Base-by-base conservation (phyloP, 2,329 filamentous ascomycete genomes). In the Venturia effusa region DNA sequence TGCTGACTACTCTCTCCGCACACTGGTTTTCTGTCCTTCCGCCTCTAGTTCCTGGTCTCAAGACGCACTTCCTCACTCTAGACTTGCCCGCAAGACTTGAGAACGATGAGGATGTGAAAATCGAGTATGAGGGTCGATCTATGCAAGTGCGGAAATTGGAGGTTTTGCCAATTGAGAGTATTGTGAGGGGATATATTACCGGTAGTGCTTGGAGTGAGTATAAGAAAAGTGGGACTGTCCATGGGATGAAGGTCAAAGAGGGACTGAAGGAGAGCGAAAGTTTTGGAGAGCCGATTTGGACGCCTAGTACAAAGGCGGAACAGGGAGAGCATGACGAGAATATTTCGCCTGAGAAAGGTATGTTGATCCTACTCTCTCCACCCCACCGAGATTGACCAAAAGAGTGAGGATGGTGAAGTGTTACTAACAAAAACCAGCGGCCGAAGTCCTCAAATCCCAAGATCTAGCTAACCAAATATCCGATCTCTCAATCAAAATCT, bases 121-220 rank as follows among this genome's bases (percentile, higher is more conserved):
- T 77, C 19, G 74, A 83, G 43, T 77, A 88, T 59, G 80, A 83
- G 63, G 80, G 83, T 69, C 86, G 91, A 66, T 86, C 83, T 72
- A 95, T 96, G 91, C 83, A 85, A 68, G 88, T 93, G 64, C 84
- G 86, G 66, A 85, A 84, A 67, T 81, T 91, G 65, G 83, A 86
- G 69, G 84, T 94, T 67, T 84, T 95, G 65, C 89, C 89, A 30
- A 81, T 95, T 67, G 89, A 93, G 76, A 88, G 86, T 54, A 93
- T 93, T 67, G 89, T 95, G n/a, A 86, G 91, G 65, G 92, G 92
- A 68, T 96, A 96, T 78, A 86, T 96, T 72, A 92, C 92, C 6
- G 92, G 92, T 54, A 89, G 86, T 57, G 91, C 89, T 0, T 96
- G 90, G 88, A 81, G 81, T 45, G 91, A 96, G 78, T 90, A 94